Percentiles rank a stretch among this genome's conserved stretches.
Evolutionary conservation across 352 stramenopile genomes (phyloP).

Genomic region (Phytopythium sindhum): DNA sequence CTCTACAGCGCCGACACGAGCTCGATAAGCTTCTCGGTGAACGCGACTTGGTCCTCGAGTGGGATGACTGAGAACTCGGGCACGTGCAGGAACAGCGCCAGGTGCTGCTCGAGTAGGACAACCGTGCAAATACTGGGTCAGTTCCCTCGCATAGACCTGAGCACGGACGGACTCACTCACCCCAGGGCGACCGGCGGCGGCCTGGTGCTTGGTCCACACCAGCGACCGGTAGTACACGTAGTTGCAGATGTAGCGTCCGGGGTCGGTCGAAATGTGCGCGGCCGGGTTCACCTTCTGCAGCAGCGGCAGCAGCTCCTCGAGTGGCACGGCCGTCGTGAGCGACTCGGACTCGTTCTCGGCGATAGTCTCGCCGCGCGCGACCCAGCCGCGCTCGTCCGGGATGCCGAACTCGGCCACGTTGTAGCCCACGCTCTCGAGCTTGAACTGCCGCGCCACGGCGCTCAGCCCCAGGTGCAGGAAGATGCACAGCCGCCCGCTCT

Average conservation of each 20-base stretch:
- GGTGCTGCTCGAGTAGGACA: slow-evolving; percentile 26
- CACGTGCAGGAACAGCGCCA: slow-evolving; percentile 77
- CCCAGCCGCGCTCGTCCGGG: slow-evolving; percentile 69
- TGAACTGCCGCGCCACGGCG: slow-evolving; percentile 36
- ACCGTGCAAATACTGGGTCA: background rate
- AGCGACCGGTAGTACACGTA: slow-evolving; percentile 83
- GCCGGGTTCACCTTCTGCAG: slow-evolving; percentile 29
- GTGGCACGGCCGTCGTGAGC: slow-evolving; percentile 46
- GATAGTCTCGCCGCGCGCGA: slow-evolving; percentile 55
- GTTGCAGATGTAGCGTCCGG: slow-evolving; percentile 85
- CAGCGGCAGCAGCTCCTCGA: slow-evolving; percentile 49
- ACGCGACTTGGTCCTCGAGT: slow-evolving; percentile 56
- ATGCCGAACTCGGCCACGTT: slow-evolving; percentile 82
- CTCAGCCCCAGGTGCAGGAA: slow-evolving; percentile 78
- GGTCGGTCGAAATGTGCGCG: slow-evolving; percentile 60
- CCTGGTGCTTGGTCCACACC: slow-evolving; percentile 49
- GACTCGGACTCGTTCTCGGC: slow-evolving; percentile 34
- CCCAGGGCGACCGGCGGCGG: slow-evolving; percentile 22
- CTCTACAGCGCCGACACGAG: slow-evolving; percentile 31
- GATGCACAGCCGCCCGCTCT: slow-evolving; percentile 41
- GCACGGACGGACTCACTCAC: slow-evolving; percentile 16
- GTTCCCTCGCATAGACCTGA: background rate
- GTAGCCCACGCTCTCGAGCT: slow-evolving; percentile 69
- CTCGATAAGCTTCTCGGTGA: slow-evolving; percentile 58
- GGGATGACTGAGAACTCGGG: slow-evolving; percentile 55